Conservation (phyloP, 768 basidiomycete species). For the Sistotremastrum suecicum region DNA sequence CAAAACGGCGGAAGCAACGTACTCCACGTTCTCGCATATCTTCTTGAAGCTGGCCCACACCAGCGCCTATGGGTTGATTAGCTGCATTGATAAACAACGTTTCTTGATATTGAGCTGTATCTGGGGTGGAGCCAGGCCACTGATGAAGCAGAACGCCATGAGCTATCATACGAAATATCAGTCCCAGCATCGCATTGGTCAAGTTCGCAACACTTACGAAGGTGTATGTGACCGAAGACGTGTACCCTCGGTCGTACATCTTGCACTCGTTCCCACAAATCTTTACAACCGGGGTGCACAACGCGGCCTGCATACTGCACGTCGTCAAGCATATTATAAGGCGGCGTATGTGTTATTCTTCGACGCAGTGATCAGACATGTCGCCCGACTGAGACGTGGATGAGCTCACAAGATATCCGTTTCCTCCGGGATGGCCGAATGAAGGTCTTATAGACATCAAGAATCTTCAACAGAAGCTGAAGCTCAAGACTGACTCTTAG, state of each 20-base stretch:
- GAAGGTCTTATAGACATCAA: not conserved
- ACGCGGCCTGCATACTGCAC: not conserved
- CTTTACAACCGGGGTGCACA: constrained; percentile 1
- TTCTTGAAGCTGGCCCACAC: too few relatives aligned
- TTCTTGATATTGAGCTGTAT: too few relatives aligned
- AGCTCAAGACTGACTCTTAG: not conserved
- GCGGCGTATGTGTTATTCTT: constrained; percentile 3
- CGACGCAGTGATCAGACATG: not conserved
- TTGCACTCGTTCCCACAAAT: constrained; percentile 1
- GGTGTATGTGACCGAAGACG: constrained; percentile 5
- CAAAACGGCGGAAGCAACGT: too few relatives aligned
- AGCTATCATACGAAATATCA: too few relatives aligned
- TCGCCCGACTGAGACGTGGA: not conserved
- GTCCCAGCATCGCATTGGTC: too few relatives aligned
- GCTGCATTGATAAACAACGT: too few relatives aligned
- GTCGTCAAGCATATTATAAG: not conserved
- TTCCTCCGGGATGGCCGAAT: not conserved
- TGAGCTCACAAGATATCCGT: constrained; percentile 1
- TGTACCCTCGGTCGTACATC: constrained; percentile 1
- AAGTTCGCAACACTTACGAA: too few relatives aligned
- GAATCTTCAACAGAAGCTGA: not conserved
- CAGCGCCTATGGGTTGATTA: too few relatives aligned
- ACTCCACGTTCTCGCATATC: too few relatives aligned
- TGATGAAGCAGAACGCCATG: too few relatives aligned
- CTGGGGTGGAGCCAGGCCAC: too few relatives aligned